Evolutionary conservation across 129 eudicot genomes (phyloP), one percentile per base, ranked within the genome.

Genomic region (Logfia minima): DNA sequence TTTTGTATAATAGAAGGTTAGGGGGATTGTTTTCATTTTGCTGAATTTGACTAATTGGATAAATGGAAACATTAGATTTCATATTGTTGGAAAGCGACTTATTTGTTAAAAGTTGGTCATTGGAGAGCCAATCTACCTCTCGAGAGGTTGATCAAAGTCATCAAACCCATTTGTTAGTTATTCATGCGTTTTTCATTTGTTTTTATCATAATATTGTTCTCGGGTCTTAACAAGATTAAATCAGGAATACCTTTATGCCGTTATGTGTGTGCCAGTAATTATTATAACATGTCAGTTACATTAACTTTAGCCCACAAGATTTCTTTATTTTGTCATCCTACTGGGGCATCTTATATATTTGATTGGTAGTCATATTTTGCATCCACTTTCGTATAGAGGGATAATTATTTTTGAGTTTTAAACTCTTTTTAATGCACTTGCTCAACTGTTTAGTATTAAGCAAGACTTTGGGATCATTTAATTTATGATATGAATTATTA

Each of bases 351-450:
- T 39, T 65, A 59, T 55, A 39, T 37, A 74, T 74, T 14, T 60
- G 39, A 75, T 22, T 43, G 6, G 62, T 45, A 26, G 68, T 74
- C 70, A 62, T 61, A 39, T 60, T 72, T 66, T 48, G 51, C 64
- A 32, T 22, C 58, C 58, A 55, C 18, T 67, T 35, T 56, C 43
- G 75, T 67, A 70, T 69, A 43, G 29, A 66, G 45, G 53, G 73
- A 32, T 48, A 4, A 14, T 19, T 24, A 66, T 68, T 53, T 77
- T 23, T 53, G 26, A 32, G 5, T 8, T 53, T 17, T 23, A 23
- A 22, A 26, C 58, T 32, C 68, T 32, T 59, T 13, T 73, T 10
- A 28, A 67, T 55, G 75, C 34, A 77, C 35, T 66, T 66, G 68
- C 68, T 52, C 37, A 16, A 31, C 37, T 21, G 39, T 55, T 77